Percentiles rank a stretch among this genome's conserved stretches.
phyloP scores from a whole-genome alignment of 2,329 filamentous ascomycete species.

The Lecanosticta acicola region DNA sequence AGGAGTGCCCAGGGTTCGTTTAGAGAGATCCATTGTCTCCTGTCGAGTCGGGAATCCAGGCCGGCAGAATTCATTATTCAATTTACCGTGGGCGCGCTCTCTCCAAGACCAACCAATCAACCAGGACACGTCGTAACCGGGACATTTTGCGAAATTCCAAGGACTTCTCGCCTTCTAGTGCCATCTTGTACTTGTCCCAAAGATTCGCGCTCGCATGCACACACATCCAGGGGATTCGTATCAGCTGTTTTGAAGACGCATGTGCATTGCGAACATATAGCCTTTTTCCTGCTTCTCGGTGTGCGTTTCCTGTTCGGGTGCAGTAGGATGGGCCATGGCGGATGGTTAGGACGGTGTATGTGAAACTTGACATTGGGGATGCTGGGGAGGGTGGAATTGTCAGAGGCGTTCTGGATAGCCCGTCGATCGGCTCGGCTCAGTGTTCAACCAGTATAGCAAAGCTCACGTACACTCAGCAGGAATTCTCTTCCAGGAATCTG shows the following conservation, averaged over 20 bases:
- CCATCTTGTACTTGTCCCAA: conserved; percentile 28
- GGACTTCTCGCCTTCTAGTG: conserved; percentile 28
- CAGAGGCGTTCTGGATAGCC: conserved; percentile 43
- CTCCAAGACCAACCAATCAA: no score
- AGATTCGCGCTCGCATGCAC: conserved; percentile 30
- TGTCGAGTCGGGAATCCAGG: conserved; percentile 40
- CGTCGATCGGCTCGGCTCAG: not conserved
- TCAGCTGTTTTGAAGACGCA: conserved; percentile 47
- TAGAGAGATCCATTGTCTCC: conserved; percentile 39
- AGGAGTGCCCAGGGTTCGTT: conserved; percentile 30
- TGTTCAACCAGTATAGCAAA: not conserved
- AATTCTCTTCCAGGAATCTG: conserved; percentile 46
- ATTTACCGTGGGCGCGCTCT: conserved; percentile 27
- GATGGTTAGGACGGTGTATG: conserved; percentile 44
- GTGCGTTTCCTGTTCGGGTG: conserved; percentile 46
- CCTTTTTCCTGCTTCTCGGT: conserved; percentile 36
- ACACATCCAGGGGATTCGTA: conserved; percentile 18
- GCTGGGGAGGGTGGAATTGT: conserved; percentile 47
- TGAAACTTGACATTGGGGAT: conserved; percentile 42
- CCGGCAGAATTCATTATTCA: conserved; percentile 34
- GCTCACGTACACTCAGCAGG: conserved; percentile 45
- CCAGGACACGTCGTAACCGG: conserved; percentile 29
- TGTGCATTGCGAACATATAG: conserved; percentile 46
- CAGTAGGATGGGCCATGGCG: conserved; percentile 48
- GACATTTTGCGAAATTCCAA: conserved; percentile 22